Percentiles rank a stretch among this genome's conserved stretches.
phyloP scores from a whole-genome alignment of 495 filamentous ascomycete genomes.

The Friedmanniomyces endolithicus region DNA sequence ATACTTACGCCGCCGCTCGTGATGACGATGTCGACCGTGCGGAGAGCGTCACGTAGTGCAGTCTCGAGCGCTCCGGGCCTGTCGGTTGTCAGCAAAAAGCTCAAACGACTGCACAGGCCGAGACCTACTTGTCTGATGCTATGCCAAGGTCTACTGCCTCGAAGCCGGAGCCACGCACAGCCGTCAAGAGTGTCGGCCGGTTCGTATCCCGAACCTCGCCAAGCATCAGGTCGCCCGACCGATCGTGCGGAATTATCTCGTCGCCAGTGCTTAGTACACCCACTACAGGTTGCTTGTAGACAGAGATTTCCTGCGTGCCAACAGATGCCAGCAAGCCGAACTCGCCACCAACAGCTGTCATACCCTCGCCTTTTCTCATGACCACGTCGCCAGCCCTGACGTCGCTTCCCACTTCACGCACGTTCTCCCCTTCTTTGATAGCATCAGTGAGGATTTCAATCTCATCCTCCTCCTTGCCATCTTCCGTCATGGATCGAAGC shows the following conservation, averaged over 20 bases:
- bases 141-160: conserved; percentile 78
- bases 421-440: conserved; percentile 71
- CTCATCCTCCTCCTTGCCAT: conserved; percentile 71
- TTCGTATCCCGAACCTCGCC: conserved; percentile 93
- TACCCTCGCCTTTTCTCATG: conserved; percentile 59
- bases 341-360: conserved; percentile 79
- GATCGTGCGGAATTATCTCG: conserved; percentile 71
- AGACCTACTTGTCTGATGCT: conserved; percentile 53
- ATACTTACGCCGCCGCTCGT: conserved; percentile 95
- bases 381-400: conserved; percentile 55
- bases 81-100: conserved; percentile 8
- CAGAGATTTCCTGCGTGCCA: conserved; percentile 56
- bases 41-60: conserved; percentile 58
- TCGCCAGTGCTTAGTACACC: conserved; percentile 91
- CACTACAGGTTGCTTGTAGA: conserved; percentile 65
- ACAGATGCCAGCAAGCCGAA: conserved; percentile 80
- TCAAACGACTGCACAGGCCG: not conserved
- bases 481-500: conserved; percentile 57
- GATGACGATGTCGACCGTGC: conserved; percentile 67
- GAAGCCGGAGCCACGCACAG: conserved; percentile 63
- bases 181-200: conserved; percentile 69
- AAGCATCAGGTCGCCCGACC: conserved; percentile 46
- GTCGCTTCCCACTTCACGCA: conserved; percentile 85
- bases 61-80: conserved; percentile 60
- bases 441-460: conserved; percentile 70